Conservation (phyloP, 78 protist species). For the Protostelium mycophagum region DNA sequence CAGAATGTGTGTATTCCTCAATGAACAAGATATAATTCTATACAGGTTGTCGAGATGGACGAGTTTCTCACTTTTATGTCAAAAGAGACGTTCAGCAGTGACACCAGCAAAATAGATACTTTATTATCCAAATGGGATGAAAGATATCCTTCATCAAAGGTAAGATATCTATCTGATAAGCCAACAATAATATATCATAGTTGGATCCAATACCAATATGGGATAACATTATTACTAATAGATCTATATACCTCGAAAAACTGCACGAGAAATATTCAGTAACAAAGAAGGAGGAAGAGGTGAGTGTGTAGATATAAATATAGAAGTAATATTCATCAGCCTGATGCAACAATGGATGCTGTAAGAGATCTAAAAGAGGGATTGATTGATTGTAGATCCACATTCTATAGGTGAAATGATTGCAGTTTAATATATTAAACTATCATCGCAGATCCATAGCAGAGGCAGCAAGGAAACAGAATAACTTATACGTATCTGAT, state of each 20-base stretch:
- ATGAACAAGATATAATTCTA: too few species aligned
- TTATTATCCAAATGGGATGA: slow-evolving; percentile 30
- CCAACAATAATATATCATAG: not conserved
- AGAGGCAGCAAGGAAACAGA: slow-evolving; percentile 49
- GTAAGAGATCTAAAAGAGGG: slow-evolving; percentile 17
- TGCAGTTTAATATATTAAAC: not conserved
- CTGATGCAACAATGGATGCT: not conserved
- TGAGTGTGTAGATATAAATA: too few species aligned
- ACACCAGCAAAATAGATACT: slow-evolving; percentile 4
- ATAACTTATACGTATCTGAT: slow-evolving; percentile 50
- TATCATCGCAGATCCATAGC: not conserved
- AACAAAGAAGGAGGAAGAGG: too few species aligned
- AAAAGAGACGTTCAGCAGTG: not conserved
- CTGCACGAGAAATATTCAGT: slow-evolving; percentile 32
- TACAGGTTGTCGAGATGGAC: slow-evolving; percentile 59
- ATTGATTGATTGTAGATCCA: slow-evolving; percentile 20
- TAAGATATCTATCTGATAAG: not conserved
- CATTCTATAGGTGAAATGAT: not conserved
- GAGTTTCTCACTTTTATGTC: slow-evolving; percentile 35
- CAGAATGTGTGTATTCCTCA: too few species aligned
- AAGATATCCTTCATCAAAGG: slow-evolving; percentile 26
- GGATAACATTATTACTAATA: slow-evolving; percentile 46
- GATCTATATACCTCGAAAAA: slow-evolving; percentile 51
- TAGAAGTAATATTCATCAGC: not conserved
- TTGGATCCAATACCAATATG: slow-evolving; percentile 50